Evolutionary conservation across 164 flowering plant genomes (phyloP).

Genomic region (Annona cherimola): DNA sequence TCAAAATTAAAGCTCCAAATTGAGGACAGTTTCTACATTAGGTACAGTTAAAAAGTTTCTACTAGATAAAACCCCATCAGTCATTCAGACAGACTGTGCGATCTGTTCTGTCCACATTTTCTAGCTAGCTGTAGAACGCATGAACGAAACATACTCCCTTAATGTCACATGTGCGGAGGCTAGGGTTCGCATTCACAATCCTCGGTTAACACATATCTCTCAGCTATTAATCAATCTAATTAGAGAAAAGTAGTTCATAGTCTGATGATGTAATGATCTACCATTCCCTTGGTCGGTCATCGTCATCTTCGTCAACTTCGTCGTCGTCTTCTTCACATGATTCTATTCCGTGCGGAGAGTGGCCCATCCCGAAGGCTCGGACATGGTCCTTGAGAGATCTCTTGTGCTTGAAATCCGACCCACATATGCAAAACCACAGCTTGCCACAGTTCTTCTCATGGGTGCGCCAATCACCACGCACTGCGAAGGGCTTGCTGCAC

Average conservation of each 20-base stretch:
- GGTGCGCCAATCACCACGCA: slow-evolving; percentile 77
- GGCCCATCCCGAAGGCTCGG: slow-evolving; percentile 59
- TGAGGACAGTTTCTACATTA: too few species aligned
- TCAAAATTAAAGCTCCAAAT: too few species aligned
- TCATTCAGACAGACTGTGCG: too few species aligned
- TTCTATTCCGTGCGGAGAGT: slow-evolving; percentile 37
- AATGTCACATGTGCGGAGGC: too few species aligned
- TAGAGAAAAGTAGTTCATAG: not conserved
- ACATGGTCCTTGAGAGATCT: slow-evolving; percentile 71
- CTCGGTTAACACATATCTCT: not conserved
- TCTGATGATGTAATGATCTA: not conserved
- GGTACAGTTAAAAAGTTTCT: too few species aligned
- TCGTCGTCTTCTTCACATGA: slow-evolving; percentile 25
- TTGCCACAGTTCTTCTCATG: slow-evolving; percentile 79
- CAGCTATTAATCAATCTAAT: not conserved
- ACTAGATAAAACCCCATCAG: too few species aligned
- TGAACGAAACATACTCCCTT: too few species aligned
- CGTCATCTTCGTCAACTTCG: not conserved
- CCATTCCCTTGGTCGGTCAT: slow-evolving; percentile 1
- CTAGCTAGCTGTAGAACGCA: too few species aligned
- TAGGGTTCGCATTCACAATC: not conserved
- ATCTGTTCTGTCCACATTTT: too few species aligned
- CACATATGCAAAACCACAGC: slow-evolving; percentile 69
- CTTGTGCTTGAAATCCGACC: slow-evolving; percentile 77
- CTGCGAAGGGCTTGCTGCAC: slow-evolving; percentile 63